Base-by-base conservation (phyloP, 805 yeast species). In the Barnettozyma sp. region DNA sequence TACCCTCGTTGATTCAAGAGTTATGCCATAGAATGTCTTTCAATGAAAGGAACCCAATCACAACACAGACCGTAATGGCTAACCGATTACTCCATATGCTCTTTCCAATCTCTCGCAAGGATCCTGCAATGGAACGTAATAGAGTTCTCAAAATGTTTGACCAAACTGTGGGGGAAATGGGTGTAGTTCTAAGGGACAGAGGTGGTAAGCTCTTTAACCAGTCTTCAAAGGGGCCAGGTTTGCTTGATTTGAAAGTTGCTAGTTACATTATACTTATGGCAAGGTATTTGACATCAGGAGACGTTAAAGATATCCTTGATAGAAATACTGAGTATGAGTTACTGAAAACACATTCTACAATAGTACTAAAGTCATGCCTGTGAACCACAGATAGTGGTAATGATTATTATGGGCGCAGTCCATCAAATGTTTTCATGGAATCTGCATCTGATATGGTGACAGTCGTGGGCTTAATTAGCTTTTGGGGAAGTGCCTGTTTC, bases 1-100 rank as follows among this genome's bases (percentile, higher is more conserved):
- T 50, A 1, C 26, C 30, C 4, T 36, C 41, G 4, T 18, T 49
- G 22, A 41, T 59, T 31, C 10, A 33, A 1, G 40, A 48, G 6
- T 32, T 63, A 10, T 35, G 54, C 5, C 48, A 45, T 16, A 52
- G 71, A 34, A 56, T 60, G 33, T 56, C 55, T 18, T 66, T 60
- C 43, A 34, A 58, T 27, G 19, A 59, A 27, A 59, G 74, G 45
- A 63, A 69, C 39, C 59, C 60, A 6, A 55, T 45, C 26, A 45
- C 55, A 2, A 35, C 59, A 5, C 44, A 44, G 15, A 19, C 40
- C 17, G n/a, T n/a, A n/a, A n/a, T n/a, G n/a, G n/a, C n/a, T n/a
- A n/a, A n/a, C n/a, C n/a, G n/a, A n/a, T n/a, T n/a, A n/a, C n/a
- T n/a, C n/a, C n/a, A n/a, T n/a, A n/a, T n/a, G n/a, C n/a, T n/a